These are phyloP conservation scores for Ajuga chamaepitys DNA, from an alignment of 257 asterid genomes.

Conservation along the genomic window DNA sequence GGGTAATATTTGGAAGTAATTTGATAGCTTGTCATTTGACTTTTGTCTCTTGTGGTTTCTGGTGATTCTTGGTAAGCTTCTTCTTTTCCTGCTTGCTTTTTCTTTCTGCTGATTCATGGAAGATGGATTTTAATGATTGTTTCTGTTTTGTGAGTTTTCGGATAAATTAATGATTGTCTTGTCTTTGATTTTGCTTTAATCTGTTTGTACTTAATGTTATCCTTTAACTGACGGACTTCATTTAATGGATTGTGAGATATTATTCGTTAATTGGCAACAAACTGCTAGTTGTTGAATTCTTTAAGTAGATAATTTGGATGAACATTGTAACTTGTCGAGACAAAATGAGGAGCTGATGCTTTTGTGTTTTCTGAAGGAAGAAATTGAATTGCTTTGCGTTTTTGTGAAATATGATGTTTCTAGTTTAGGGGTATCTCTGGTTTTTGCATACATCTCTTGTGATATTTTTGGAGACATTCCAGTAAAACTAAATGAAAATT, in stretches of 20 bases:
- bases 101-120: not conserved
- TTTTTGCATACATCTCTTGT: not conserved
- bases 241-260: slow-evolving; percentile 10
- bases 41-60: slow-evolving; percentile 29
- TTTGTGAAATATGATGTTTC: slow-evolving; percentile 10
- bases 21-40: slow-evolving; percentile 23
- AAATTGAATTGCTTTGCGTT: not conserved
- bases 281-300: not conserved
- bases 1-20: slow-evolving; percentile 12
- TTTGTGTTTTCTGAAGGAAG: not conserved
- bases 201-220: not conserved
- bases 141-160: slow-evolving; percentile 9
- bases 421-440: not conserved
- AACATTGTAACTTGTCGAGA: not conserved
- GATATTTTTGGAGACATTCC: too few species aligned
- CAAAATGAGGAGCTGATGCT: not conserved
- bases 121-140: slow-evolving; percentile 2
- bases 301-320: not conserved
- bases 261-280: not conserved
- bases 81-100: not conserved
- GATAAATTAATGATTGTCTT: slow-evolving; percentile 6
- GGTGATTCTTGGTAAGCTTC: slow-evolving; percentile 34
- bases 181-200: slow-evolving; percentile 7
- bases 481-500: too few species aligned
- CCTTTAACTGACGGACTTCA: slow-evolving; percentile 1